Evolutionary conservation across 2,329 filamentous ascomycete genomes (phyloP).

Genomic region (Neofusicoccum kwambonambiense): DNA sequence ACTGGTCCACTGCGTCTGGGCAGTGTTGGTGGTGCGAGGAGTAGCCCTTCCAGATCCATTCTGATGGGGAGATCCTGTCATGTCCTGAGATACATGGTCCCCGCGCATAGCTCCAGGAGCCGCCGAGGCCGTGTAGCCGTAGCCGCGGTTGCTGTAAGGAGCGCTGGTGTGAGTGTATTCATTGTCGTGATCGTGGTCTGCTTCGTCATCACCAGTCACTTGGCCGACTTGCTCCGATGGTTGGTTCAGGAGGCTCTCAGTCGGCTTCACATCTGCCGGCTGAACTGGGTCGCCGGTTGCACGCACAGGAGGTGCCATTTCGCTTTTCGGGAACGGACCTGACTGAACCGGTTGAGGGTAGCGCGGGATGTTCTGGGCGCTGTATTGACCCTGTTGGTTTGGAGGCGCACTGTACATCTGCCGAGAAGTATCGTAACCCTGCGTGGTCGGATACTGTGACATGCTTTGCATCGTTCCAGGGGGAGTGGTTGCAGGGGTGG

Average conservation of each 20-base stretch:
- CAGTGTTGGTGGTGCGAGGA: slow-evolving; percentile 71
- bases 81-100: slow-evolving; percentile 74
- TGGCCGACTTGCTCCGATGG: slow-evolving; percentile 52
- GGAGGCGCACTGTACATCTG: slow-evolving; percentile 74
- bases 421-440: slow-evolving; percentile 73
- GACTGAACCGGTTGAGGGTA: slow-evolving; percentile 57
- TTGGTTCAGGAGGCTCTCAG: slow-evolving; percentile 58
- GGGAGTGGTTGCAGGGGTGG: slow-evolving; percentile 86
- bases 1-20: slow-evolving; percentile 69
- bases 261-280: slow-evolving; percentile 62
- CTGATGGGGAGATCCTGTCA: slow-evolving; percentile 81
- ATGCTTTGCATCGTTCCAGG: slow-evolving; percentile 78
- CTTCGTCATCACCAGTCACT: slow-evolving; percentile 61
- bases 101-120: slow-evolving; percentile 65
- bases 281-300: slow-evolving; percentile 62
- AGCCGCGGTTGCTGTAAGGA: slow-evolving; percentile 70
- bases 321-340: slow-evolving; percentile 65
- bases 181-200: slow-evolving; percentile 71
- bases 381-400: slow-evolving; percentile 66
- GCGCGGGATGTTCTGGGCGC: slow-evolving; percentile 61
- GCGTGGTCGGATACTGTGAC: slow-evolving; percentile 71
- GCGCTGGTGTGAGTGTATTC: slow-evolving; percentile 84
- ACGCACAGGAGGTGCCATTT: slow-evolving; percentile 63
- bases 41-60: slow-evolving; percentile 81
- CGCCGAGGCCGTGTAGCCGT: slow-evolving; percentile 71